phyloP scores from a whole-genome alignment of 345 rosid species.

The Aurinia saxatilis region DNA sequence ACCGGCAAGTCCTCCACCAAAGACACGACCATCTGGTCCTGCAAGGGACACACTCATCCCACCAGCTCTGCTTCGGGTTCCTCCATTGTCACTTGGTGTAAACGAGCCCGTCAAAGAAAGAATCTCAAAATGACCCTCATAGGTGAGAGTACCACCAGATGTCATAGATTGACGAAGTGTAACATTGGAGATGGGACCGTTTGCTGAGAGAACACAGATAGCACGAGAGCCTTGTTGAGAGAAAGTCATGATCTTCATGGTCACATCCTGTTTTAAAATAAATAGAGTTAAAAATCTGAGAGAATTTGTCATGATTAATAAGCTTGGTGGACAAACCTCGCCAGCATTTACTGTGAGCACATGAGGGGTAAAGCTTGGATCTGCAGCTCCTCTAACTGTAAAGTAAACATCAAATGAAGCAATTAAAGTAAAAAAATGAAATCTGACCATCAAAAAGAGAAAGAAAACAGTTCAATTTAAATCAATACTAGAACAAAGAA shows the following conservation, averaged over 20 bases:
- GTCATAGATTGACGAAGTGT: constrained; percentile 77
- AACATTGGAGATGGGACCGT: constrained; percentile 80
- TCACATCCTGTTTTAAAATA: constrained; percentile 59
- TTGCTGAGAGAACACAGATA: constrained; percentile 83
- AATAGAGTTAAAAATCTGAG: constrained; percentile 4
- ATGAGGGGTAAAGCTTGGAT: constrained; percentile 79
- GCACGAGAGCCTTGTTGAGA: constrained; percentile 82
- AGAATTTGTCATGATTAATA: background rate
- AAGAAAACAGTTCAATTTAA: constrained; percentile 2
- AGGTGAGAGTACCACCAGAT: constrained; percentile 87
- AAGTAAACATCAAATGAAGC: background rate
- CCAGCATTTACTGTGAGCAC: constrained; percentile 78
- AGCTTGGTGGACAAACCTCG: constrained; percentile 52
- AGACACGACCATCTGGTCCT: constrained; percentile 84
- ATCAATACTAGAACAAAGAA: constrained; percentile 1
- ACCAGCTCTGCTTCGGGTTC: constrained; percentile 82
- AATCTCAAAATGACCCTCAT: constrained; percentile 98
- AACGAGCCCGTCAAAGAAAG: constrained; percentile 90
- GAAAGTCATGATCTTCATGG: constrained; percentile 86
- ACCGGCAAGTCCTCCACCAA: constrained; percentile 94
- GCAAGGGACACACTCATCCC: constrained; percentile 97
- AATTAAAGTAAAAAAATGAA: background rate
- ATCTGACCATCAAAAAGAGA: background rate
- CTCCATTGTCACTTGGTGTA: constrained; percentile 60
- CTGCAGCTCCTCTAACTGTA: constrained; percentile 47